phyloP scores from a whole-genome alignment of 2,329 filamentous ascomycete species.

The Fusarium secorum region DNA sequence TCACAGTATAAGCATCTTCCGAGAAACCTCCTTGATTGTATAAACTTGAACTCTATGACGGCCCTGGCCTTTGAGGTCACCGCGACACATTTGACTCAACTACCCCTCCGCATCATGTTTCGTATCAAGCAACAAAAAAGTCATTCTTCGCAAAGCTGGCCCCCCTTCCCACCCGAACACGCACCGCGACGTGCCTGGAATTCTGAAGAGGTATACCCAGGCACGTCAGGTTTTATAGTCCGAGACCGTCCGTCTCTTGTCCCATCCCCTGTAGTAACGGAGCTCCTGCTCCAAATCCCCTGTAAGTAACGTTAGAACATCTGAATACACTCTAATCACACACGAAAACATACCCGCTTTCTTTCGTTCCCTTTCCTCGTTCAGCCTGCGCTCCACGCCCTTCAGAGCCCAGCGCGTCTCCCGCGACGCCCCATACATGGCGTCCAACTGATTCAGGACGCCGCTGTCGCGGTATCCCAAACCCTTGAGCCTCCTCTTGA shows the following conservation, averaged over 20 bases:
- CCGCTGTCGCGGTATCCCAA: no score
- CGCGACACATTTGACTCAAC: rapidly evolving
- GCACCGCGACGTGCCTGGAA: rapidly evolving
- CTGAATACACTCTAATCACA: background rate
- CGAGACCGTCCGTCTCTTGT: background rate
- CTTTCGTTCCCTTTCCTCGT: no score
- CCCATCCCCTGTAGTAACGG: background rate
- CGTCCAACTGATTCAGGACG: background rate
- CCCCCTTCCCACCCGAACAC: background rate
- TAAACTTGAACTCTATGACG: background rate
- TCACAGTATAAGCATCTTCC: background rate
- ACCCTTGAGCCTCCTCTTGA: background rate
- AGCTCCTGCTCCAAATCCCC: background rate
- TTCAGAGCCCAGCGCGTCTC: background rate
- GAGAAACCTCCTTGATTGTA: rapidly evolving
- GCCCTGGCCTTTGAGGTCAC: no score
- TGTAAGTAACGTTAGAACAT: background rate
- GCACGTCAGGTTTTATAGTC: background rate
- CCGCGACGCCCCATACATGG: background rate
- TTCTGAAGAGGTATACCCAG: background rate
- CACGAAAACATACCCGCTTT: background rate
- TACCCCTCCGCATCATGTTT: rapidly evolving
- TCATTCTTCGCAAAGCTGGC: background rate
- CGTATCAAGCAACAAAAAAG: background rate
- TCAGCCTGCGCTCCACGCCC: background rate